Evolutionary conservation across 768 basidiomycete species (phyloP).

Genomic region (Fistulinella prunicolor): DNA sequence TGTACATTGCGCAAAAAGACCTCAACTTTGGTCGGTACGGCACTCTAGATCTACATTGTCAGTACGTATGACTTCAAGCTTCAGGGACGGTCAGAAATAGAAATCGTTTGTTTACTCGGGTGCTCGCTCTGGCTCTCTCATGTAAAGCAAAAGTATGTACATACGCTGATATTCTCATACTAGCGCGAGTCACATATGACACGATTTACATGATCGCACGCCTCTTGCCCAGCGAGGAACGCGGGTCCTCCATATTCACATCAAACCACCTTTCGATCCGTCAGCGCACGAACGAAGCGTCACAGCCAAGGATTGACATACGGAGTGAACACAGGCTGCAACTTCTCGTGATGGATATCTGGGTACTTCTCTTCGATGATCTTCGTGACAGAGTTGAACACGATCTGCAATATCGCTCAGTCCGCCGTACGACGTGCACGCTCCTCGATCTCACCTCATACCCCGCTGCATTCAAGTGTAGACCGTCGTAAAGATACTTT

Average conservation of each 20-base stretch:
- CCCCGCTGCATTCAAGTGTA: constrained; percentile 75
- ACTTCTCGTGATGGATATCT: constrained; percentile 62
- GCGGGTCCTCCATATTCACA: constrained; percentile 20
- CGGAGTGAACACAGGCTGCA: constrained; percentile 58
- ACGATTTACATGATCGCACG: constrained; percentile 8
- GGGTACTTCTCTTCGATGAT: constrained; percentile 59
- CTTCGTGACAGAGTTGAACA: constrained; percentile 60
- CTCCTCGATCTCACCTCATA: constrained; percentile 53
- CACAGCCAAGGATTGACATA: constrained; percentile 50
- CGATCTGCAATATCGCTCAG: constrained; percentile 43
- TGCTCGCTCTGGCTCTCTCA: no score
- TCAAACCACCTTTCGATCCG: constrained; percentile 22
- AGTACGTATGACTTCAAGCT: no score
- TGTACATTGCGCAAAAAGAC: no score
- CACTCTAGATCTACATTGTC: no score
- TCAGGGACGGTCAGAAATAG: no score
- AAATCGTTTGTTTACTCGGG: no score
- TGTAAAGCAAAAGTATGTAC: no score
- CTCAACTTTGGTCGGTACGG: no score
- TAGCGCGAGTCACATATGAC: no score
- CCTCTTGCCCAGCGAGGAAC: constrained; percentile 21
- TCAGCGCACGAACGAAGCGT: constrained; percentile 2
- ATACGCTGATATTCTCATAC: no score
- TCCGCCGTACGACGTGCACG: background rate
- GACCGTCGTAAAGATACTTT: constrained; percentile 64